Percentiles rank a stretch among this genome's conserved stretches.
Evolutionary conservation across 768 basidiomycete genomes (phyloP).

Genomic region (Naganishia vaughanmartiniae): DNA sequence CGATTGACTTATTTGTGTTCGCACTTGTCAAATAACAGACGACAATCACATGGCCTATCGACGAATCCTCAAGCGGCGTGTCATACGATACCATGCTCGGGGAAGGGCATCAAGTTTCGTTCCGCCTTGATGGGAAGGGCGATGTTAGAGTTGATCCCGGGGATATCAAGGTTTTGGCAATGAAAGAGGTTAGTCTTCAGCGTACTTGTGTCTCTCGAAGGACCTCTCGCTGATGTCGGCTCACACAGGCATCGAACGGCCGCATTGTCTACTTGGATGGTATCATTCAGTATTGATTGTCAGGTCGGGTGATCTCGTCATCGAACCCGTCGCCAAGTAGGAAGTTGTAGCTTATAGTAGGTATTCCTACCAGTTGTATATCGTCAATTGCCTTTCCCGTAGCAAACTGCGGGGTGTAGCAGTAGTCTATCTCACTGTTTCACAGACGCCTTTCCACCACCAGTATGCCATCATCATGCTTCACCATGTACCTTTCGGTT

Average conservation of each 20-base stretch:
- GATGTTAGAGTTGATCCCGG: slow-evolving; percentile 44
- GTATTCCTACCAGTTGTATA: not conserved
- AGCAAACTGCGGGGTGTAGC: too few relatives aligned
- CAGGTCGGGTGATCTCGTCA: too few relatives aligned
- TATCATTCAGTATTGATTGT: slow-evolving; percentile 28
- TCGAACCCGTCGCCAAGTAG: not conserved
- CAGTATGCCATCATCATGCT: too few relatives aligned
- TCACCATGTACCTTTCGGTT: too few relatives aligned
- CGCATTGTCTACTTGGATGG: slow-evolving; percentile 40
- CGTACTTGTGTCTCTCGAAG: not conserved
- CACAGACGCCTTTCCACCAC: too few relatives aligned
- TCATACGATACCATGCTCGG: slow-evolving; percentile 36
- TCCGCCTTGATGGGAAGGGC: slow-evolving; percentile 29
- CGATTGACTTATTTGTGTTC: not conserved
- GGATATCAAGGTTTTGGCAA: slow-evolving; percentile 39
- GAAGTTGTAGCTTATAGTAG: slow-evolving; percentile 4
- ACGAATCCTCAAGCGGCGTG: slow-evolving; percentile 18
- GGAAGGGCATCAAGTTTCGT: slow-evolving; percentile 28
- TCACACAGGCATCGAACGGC: slow-evolving; percentile 39
- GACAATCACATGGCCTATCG: not conserved
- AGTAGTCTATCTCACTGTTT: too few relatives aligned
- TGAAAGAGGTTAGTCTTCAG: slow-evolving; percentile 40
- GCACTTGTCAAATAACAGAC: not conserved
- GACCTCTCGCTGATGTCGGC: not conserved
- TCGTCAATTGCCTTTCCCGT: too few relatives aligned